Evolutionary conservation across 2,329 filamentous ascomycete species (phyloP).

Genomic region (Penicillium sclerotiorum): DNA sequence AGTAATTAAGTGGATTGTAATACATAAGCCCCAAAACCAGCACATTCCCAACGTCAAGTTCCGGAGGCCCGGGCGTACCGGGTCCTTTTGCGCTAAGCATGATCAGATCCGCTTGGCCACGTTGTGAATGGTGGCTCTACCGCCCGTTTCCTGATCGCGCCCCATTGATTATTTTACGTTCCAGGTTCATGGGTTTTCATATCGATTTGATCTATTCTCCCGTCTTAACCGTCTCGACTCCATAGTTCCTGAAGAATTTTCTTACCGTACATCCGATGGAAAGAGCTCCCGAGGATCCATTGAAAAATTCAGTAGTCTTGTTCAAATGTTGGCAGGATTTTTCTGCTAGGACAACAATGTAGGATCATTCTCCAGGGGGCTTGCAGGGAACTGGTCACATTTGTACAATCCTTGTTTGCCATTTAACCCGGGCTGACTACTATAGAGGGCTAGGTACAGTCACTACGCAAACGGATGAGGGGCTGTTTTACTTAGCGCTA

Average conservation of each 20-base stretch:
- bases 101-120: slow-evolving; percentile 32
- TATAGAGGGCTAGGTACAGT: neutral
- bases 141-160: slow-evolving; percentile 24
- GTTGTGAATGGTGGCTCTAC: slow-evolving; percentile 31
- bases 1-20: no score
- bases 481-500: neutral
- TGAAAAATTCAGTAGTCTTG: no score
- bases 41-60: slow-evolving; percentile 3
- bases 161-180: slow-evolving; percentile 10
- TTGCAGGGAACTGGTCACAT: slow-evolving; percentile 22
- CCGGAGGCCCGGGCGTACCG: slow-evolving; percentile 11
- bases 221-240: no score
- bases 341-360: neutral
- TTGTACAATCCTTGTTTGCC: slow-evolving; percentile 11
- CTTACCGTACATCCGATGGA: no score
- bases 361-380: neutral
- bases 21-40: neutral
- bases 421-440: neutral
- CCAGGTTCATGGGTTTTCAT: neutral
- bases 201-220: no score
- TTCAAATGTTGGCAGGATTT: no score
- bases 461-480: no score
- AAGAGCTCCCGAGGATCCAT: no score
- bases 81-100: slow-evolving; percentile 23
- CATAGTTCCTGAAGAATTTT: no score